Conservation (phyloP, 1,284 basidiomycete genomes). For the Rhizoctonia solani region DNA sequence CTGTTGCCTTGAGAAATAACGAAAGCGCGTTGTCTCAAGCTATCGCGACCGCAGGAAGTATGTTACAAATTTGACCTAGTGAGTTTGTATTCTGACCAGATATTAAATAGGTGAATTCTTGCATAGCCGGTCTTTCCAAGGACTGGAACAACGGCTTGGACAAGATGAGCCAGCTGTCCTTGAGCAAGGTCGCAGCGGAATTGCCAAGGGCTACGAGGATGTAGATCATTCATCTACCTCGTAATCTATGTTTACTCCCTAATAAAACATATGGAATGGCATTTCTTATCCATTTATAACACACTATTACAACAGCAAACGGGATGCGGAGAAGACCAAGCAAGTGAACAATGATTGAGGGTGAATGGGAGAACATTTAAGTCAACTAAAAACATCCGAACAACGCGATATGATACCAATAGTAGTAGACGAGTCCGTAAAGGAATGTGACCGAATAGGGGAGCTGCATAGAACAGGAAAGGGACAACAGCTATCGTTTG, state of each 20-base stretch:
- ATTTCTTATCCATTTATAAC: conserved; percentile 26
- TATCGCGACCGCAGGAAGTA: conserved; percentile 72
- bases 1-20: conserved; percentile 64
- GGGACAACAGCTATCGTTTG: background rate
- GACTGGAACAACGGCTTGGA: conserved; percentile 80
- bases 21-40: conserved; percentile 61
- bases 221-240: conserved; percentile 20
- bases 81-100: conserved; percentile 10
- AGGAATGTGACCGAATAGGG: no score
- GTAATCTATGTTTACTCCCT: background rate
- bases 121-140: conserved; percentile 73
- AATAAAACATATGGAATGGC: background rate
- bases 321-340: background rate
- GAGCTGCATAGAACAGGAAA: no score
- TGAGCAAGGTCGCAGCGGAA: conserved; percentile 87
- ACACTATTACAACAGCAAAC: conserved; percentile 31
- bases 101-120: conserved; percentile 62
- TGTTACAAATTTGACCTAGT: background rate
- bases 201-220: conserved; percentile 80
- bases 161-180: conserved; percentile 79
- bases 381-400: background rate
- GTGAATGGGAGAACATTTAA: conserved; percentile 7
- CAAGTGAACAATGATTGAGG: background rate
- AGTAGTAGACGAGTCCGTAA: background rate
- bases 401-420: conserved; percentile 9